These are phyloP conservation scores for Aspergillus terreus DNA, from an alignment of 2,329 filamentous ascomycete species.

Conservation along the genomic window DNA sequence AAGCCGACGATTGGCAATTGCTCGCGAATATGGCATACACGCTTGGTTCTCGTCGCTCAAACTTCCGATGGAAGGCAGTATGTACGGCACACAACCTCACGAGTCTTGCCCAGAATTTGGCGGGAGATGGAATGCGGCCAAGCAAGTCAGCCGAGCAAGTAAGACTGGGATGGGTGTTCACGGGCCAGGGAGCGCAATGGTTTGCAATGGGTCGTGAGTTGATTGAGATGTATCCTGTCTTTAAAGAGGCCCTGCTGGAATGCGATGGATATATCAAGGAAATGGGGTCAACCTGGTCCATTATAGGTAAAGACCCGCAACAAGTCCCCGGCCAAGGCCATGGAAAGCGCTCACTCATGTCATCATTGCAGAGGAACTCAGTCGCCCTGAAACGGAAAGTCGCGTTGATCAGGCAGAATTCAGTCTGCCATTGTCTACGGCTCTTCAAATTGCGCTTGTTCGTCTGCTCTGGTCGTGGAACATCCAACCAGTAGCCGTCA, in stretches of 20 bases:
- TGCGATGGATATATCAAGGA: neutral
- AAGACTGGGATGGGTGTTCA: conserved; percentile 7
- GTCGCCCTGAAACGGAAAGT: conserved; percentile 1
- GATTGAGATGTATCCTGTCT: neutral
- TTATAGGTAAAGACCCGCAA: too few relatives aligned
- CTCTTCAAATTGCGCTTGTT: conserved; percentile 27
- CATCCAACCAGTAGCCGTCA: conserved; percentile 21
- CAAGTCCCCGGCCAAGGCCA: too few relatives aligned
- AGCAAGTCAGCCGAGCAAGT: conserved; percentile 32
- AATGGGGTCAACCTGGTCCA: neutral
- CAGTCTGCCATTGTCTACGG: conserved; percentile 15
- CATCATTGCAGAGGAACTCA: neutral
- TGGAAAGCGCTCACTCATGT: too few relatives aligned
- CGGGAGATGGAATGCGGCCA: conserved; percentile 12
- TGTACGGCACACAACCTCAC: neutral
- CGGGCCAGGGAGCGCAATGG: conserved; percentile 35
- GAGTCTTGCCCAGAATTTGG: neutral
- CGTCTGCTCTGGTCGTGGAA: conserved; percentile 24
- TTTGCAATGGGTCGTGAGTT: conserved; percentile 32
- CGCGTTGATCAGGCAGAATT: neutral
- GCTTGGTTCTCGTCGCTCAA: conserved; percentile 1
- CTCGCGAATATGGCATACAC: conserved; percentile 2
- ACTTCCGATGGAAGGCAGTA: neutral
- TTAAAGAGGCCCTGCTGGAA: neutral
- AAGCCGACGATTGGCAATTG: too few relatives aligned